Evolutionary conservation across 169 alveolate genomes (phyloP), one percentile per base, ranked within the genome.

Genomic region (Theileria parva): DNA sequence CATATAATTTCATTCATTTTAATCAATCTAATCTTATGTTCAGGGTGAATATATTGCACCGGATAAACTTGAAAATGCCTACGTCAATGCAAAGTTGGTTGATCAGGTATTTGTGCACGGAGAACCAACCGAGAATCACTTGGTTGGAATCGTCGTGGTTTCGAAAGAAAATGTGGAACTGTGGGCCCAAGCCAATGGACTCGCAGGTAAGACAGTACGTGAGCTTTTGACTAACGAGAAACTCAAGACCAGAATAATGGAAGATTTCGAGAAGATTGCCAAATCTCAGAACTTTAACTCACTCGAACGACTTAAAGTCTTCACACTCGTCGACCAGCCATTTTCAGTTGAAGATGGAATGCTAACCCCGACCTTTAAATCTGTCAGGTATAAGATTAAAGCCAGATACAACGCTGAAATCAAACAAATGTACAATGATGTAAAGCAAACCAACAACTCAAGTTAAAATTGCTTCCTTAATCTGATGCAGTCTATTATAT

Each of bases 21-120:
- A 59, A 11, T 59, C 11, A 28, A 59, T 3, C n/a, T 11, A 0
- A 59, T 7, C 67, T 59, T 11, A 59, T 27, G 13, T 69, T 51
- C 32, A 69, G 86, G 99, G 99, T 44, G 99, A 97, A 73, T 97
- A 97, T 79, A 93, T 97, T 37, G 97, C 98, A 30, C 99, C 99
- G n/a, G 99, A 95, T 48, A 93, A 95, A 65, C 80, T 95, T 19
- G 98, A 97, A 88, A 86, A 81, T 57, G 79, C 94, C 57, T 96
- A 96, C 81, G 60, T 60, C 17, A 77, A 79, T 55, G 65, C 88
- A 23, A 73, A 80, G 25, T 85, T 50, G 59, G 92, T 91, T 19
- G 95, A 91, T 32, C 86, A 91, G 72, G 86, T 91, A 6, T 87
- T 70, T 80, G 88, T 91, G n/a, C 91, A 87, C 79, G 95, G 95